phyloP scores from a whole-genome alignment of 1,284 basidiomycete species.

The Ustilago trichophora region DNA sequence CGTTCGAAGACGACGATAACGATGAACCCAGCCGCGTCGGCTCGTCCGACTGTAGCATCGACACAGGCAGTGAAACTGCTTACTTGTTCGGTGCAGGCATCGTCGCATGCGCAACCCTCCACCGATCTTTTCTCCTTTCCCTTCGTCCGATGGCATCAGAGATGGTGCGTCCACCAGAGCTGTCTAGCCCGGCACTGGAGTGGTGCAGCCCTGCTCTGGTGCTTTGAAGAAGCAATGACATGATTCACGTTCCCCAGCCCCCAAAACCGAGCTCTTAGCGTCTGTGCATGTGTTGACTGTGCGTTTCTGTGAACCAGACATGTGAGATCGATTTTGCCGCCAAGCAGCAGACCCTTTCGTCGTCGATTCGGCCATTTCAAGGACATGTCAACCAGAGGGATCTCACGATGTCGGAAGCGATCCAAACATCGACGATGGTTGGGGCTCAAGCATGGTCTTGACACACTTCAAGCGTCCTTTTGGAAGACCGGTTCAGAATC shows the following conservation, averaged over 20 bases:
- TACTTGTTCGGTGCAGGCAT: constrained; percentile 3
- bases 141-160: constrained; percentile 35
- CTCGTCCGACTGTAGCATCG: neutral
- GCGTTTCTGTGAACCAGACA: too few species aligned
- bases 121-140: constrained; percentile 13
- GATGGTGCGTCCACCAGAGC: constrained; percentile 48
- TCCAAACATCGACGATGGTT: too few species aligned
- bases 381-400: too few species aligned
- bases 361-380: too few species aligned
- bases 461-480: too few species aligned
- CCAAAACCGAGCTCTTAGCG: too few species aligned
- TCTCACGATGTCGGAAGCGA: too few species aligned
- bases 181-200: neutral
- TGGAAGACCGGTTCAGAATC: too few species aligned
- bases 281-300: too few species aligned
- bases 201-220: constrained; percentile 7
- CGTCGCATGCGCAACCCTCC: constrained; percentile 2
- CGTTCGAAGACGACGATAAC: constrained; percentile 2
- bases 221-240: constrained; percentile 2
- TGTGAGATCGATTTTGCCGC: too few species aligned
- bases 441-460: too few species aligned
- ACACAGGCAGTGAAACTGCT: constrained; percentile 8
- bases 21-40: neutral
- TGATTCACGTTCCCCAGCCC: neutral
- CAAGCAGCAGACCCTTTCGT: too few species aligned